phyloP scores from a whole-genome alignment of 1,284 basidiomycete species.

The Trichosporon faecale region DNA sequence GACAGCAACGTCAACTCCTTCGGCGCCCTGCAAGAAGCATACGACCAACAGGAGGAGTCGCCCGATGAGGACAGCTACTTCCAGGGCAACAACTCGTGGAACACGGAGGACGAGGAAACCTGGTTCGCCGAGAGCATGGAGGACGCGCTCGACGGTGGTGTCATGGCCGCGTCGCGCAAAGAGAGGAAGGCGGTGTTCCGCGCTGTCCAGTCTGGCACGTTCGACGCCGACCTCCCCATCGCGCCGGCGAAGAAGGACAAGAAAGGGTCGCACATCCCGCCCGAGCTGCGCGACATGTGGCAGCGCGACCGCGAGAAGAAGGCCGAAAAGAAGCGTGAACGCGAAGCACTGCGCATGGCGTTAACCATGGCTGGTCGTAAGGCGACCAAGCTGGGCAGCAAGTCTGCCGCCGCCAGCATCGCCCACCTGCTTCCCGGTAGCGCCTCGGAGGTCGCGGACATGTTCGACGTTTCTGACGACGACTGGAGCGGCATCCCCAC shows the following conservation, averaged over 20 bases:
- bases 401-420: slow-evolving; percentile 32
- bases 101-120: slow-evolving; percentile 24
- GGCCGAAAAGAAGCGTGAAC: slow-evolving; percentile 67
- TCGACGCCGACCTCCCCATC: slow-evolving; percentile 54
- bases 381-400: slow-evolving; percentile 58
- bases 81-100: slow-evolving; percentile 3
- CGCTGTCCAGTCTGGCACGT: slow-evolving; percentile 62
- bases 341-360: slow-evolving; percentile 56
- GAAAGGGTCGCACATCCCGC: slow-evolving; percentile 61
- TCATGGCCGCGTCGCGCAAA: slow-evolving; percentile 56
- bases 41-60: slow-evolving; percentile 18
- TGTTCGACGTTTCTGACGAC: slow-evolving; percentile 44
- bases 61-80: slow-evolving; percentile 4
- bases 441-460: slow-evolving; percentile 42
- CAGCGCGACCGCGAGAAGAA: slow-evolving; percentile 75
- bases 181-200: slow-evolving; percentile 62
- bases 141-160: slow-evolving; percentile 58
- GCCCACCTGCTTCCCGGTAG: slow-evolving; percentile 45
- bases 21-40: background rate
- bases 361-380: slow-evolving; percentile 53
- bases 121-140: slow-evolving; percentile 37
- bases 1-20: slow-evolving; percentile 16
- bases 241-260: slow-evolving; percentile 41
- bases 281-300: slow-evolving; percentile 70
- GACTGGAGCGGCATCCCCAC: slow-evolving; percentile 7